phyloP scores from a whole-genome alignment of 2,329 filamentous ascomycete genomes.

The Fusarium sp. region DNA sequence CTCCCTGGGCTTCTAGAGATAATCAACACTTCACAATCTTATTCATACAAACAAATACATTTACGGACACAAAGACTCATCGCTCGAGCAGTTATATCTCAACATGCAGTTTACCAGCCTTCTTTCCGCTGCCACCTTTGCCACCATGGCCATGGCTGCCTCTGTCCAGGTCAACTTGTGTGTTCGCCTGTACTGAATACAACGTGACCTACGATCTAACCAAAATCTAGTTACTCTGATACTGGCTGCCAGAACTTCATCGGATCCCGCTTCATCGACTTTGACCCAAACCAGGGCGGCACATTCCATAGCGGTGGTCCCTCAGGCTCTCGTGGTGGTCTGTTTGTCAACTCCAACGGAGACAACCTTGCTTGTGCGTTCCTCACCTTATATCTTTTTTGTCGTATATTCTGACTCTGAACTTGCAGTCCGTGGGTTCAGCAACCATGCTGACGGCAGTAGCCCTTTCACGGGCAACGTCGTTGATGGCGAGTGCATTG shows the following conservation, averaged over 20 bases:
- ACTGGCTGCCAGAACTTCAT: slow-evolving; percentile 8
- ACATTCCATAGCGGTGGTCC: not conserved
- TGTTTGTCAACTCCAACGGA: not conserved
- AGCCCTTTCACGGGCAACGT: not conserved
- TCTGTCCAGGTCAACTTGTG: slow-evolving; percentile 11
- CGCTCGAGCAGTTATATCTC: not conserved
- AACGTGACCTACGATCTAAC: accelerated
- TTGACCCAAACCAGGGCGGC: not conserved
- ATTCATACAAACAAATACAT: not conserved
- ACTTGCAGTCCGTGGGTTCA: not conserved
- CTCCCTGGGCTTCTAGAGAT: accelerated
- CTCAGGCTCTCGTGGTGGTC: not conserved
- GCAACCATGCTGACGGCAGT: not conserved
- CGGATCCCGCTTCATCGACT: slow-evolving; percentile 4
- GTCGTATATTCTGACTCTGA: accelerated
- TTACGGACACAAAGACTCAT: accelerated
- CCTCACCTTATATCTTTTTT: accelerated
- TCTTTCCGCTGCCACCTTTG: not conserved
- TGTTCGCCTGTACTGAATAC: accelerated
- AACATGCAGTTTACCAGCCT: not conserved
- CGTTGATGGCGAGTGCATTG: slow-evolving; percentile 1
- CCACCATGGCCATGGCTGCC: not conserved
- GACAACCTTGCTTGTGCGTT: not conserved
- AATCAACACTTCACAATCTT: not conserved
- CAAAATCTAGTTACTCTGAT: not conserved